Evolutionary conservation across 139 green algal genomes (phyloP), one percentile per base, ranked within the genome.

Genomic region (Tetratostichococcus sp.): DNA sequence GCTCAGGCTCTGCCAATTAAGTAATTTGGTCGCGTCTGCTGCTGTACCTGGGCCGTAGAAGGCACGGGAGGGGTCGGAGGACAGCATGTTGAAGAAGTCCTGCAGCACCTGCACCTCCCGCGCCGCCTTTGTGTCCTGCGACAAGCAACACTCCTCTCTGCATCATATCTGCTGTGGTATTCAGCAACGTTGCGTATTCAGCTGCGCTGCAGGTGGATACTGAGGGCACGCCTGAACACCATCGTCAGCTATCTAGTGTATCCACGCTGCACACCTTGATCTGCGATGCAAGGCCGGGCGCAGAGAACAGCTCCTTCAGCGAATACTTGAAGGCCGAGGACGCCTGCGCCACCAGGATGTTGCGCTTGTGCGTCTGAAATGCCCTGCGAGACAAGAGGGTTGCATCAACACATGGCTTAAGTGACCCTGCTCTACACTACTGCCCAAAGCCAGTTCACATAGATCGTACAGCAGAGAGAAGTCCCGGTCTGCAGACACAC

Each of bases 311-410:
- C 75, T 94, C 92, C 77, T 97, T 94, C 25, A 98, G 81, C 22
- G 90, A 81, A 75, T 97, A 92, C 81, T 94, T 94, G 91, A 96
- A 98, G 3, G 91, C 92, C 1, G 85, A 89, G 0, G 94, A 98
- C 4, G 89, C 89, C 23, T 77, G 82, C 4, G 84, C 84, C 39
- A 92, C 35, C 57, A 97, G 33, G 5, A 97, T 83, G 72, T 92
- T 93, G 62, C 80, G 70, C 75, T 89, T 91, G 87, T 96, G 93
- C 67, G 50, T 62, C 50, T 62, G 50, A 17, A 62, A 62, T 2
- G 50, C 14, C 50, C 50, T 62, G 50, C 82, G 77, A 59, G 0
- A n/a, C n/a, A n/a, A n/a, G n/a, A n/a, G n/a, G n/a, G n/a, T n/a
- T n/a, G n/a, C n/a, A n/a, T n/a, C n/a, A n/a, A n/a, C n/a, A n/a